These are phyloP conservation scores for Hericium coralloides DNA, from an alignment of 768 basidiomycete species.

Conservation along the genomic window DNA sequence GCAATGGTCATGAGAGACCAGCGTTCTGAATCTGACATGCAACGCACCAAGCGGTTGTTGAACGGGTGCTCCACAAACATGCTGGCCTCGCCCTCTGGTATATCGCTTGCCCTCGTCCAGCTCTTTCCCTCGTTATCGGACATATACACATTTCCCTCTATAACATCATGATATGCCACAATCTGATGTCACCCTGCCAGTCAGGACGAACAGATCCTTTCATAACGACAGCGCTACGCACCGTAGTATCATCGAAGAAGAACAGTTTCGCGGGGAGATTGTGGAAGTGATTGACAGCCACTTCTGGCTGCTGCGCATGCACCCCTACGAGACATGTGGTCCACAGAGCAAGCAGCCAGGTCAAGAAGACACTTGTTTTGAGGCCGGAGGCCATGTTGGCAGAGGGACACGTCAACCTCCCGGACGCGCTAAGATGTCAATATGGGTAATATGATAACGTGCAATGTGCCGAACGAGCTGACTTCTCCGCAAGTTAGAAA, in stretches of 20 bases:
- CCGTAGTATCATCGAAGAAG: slow-evolving; percentile 91
- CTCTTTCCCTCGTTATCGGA: slow-evolving; percentile 83
- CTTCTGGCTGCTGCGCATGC: slow-evolving; percentile 10
- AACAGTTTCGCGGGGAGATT: slow-evolving; percentile 71
- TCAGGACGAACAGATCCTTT: background rate
- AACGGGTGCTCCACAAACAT: slow-evolving; percentile 86
- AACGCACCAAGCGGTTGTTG: slow-evolving; percentile 39
- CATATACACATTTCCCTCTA: slow-evolving; percentile 60
- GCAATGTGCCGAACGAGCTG: too few relatives aligned
- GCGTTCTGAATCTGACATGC: background rate
- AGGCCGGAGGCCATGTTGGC: background rate
- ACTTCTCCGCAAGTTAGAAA: too few relatives aligned
- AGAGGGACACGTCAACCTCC: background rate
- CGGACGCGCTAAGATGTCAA: background rate
- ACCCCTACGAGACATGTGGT: background rate
- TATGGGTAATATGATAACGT: too few relatives aligned
- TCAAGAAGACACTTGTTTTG: background rate
- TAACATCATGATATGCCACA: slow-evolving; percentile 76
- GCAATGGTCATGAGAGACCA: background rate
- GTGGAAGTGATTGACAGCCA: slow-evolving; percentile 41
- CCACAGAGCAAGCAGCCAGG: slow-evolving; percentile 3
- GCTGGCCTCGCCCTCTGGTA: slow-evolving; percentile 45
- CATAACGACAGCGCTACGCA: slow-evolving; percentile 28
- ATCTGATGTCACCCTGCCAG: slow-evolving; percentile 25
- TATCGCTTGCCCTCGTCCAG: slow-evolving; percentile 45